Percentiles rank a stretch among this genome's conserved stretches.
Evolutionary conservation across 2,329 filamentous ascomycete species (phyloP).

Genomic region (Dothiorella sarmentorum): DNA sequence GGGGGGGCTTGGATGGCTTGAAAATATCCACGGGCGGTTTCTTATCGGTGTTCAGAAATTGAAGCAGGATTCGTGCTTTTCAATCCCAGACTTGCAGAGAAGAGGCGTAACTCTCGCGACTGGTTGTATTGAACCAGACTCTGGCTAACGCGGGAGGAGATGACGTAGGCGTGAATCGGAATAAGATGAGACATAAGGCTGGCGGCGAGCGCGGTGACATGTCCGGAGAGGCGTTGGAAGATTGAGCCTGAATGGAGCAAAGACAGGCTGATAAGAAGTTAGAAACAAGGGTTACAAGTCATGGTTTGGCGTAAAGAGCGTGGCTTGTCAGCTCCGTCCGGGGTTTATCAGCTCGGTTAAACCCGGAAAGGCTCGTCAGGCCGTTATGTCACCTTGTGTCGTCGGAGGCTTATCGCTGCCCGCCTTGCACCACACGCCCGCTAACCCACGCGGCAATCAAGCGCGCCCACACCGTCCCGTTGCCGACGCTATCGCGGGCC

Average conservation of each 20-base stretch:
- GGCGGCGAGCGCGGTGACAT: background rate
- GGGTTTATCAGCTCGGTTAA: background rate
- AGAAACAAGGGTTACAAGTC: constrained; percentile 6
- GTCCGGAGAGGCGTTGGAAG: background rate
- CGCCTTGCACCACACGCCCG: constrained; percentile 9
- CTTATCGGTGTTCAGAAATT: no score
- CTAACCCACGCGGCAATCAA: constrained; percentile 11
- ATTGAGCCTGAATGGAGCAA: background rate
- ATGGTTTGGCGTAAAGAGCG: constrained; percentile 3
- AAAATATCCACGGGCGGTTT: no score
- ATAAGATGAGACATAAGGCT: background rate
- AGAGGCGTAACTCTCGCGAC: no score
- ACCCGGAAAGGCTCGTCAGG: constrained; percentile 1
- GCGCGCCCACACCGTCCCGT: constrained; percentile 4
- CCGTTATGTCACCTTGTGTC: constrained; percentile 7
- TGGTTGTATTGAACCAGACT: no score
- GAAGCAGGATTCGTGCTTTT: no score
- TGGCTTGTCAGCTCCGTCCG: background rate
- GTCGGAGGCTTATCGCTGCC: constrained; percentile 7
- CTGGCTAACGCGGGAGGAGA: no score
- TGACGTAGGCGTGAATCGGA: background rate
- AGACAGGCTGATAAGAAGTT: background rate
- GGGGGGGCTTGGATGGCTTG: background rate
- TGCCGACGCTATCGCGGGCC: constrained; percentile 13
- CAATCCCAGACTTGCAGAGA: no score